A percentile compares a stretch with the other conserved stretches of the same genome.
phyloP scores from a whole-genome alignment of 495 filamentous ascomycete species.

The Daldinia vernicosa region DNA sequence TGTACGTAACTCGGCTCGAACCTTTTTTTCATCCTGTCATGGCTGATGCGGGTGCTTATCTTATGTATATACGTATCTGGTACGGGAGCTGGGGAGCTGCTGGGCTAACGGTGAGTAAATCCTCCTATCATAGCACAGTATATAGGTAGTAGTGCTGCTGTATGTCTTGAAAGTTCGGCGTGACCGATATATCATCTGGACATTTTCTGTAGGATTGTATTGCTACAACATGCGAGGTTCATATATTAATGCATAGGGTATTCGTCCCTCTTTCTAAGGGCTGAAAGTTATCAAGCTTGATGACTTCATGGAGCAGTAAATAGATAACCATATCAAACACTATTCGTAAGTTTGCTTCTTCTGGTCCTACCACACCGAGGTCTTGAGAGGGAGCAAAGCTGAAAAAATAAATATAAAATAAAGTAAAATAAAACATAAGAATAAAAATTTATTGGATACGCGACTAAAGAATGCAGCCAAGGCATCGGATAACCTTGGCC shows the following conservation, averaged over 20 bases:
- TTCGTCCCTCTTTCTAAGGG: not conserved
- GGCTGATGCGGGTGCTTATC: not conserved
- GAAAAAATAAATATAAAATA: not conserved
- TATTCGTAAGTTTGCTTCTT: not conserved
- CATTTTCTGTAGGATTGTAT: constrained; percentile 5
- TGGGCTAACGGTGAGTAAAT: not conserved
- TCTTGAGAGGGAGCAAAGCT: not conserved
- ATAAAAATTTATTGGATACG: not conserved
- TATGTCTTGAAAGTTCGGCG: constrained; percentile 32
- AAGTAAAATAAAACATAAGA: not conserved
- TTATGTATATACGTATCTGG: constrained; percentile 8
- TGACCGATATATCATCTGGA: constrained; percentile 19
- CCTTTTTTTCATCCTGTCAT: not conserved
- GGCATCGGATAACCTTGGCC: not conserved
- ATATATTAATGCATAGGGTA: not conserved
- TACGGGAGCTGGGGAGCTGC: not conserved
- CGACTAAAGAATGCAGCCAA: not conserved
- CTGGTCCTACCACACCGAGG: not conserved
- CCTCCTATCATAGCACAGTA: constrained; percentile 2
- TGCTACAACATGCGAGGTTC: not conserved
- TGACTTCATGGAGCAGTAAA: not conserved
- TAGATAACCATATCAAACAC: not conserved
- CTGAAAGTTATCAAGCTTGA: not conserved
- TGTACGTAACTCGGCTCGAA: not conserved
- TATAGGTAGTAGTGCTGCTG: not conserved